A percentile compares a stretch with the other conserved stretches of the same genome.
Conservation (phyloP, 2,329 filamentous ascomycete species). For the Metarhizium robertsii region DNA sequence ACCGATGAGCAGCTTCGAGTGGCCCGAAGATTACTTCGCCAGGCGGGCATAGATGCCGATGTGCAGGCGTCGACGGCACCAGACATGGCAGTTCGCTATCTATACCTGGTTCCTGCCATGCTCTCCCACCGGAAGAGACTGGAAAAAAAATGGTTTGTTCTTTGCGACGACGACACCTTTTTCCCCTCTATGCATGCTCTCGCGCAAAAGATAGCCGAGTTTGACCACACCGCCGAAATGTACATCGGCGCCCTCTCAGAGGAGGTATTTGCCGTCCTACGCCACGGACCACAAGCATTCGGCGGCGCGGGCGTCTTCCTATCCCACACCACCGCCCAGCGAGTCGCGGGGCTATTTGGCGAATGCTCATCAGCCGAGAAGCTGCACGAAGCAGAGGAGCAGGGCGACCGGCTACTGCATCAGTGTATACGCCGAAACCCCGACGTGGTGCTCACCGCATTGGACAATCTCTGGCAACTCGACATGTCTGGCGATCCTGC, state of each 20-base stretch:
- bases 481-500: constrained; percentile 50
- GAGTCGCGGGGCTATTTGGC: constrained; percentile 32
- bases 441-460: constrained; percentile 41
- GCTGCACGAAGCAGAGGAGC: background rate
- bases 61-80: constrained; percentile 33
- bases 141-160: constrained; percentile 47
- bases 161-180: constrained; percentile 57
- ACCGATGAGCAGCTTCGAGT: constrained; percentile 37
- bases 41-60: constrained; percentile 45
- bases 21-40: constrained; percentile 31
- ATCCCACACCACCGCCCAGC: constrained; percentile 37
- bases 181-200: constrained; percentile 49
- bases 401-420: constrained; percentile 5
- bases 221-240: constrained; percentile 39
- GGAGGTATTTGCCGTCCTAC: constrained; percentile 46
- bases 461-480: constrained; percentile 50
- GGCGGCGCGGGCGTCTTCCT: constrained; percentile 55
- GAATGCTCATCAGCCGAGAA: constrained; percentile 30
- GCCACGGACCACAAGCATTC: constrained; percentile 53
- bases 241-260: constrained; percentile 55
- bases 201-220: constrained; percentile 38
- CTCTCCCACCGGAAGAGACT: constrained; percentile 39
- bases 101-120: constrained; percentile 42
- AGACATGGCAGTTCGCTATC: constrained; percentile 47
- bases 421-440: constrained; percentile 52